Percentiles rank a stretch among this genome's conserved stretches.
phyloP scores from a whole-genome alignment of 1,284 basidiomycete genomes.

The Meira nashicola region DNA sequence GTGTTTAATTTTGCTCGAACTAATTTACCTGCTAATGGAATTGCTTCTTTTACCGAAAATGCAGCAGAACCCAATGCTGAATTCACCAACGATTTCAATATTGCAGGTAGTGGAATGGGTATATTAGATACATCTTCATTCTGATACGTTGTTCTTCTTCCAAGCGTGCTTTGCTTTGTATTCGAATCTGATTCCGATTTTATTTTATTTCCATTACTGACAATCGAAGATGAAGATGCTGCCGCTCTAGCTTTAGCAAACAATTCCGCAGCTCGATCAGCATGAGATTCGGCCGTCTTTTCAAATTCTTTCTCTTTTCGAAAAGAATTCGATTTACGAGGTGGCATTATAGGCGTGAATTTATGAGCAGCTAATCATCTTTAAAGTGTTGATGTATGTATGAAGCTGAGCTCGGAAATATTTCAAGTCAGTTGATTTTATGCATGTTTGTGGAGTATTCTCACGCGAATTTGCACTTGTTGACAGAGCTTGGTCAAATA shows the following conservation, averaged over 20 bases:
- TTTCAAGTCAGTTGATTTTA: too few relatives aligned
- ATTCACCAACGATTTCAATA: slow-evolving; percentile 12
- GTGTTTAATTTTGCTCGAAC: slow-evolving; percentile 34
- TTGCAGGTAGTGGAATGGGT: slow-evolving; percentile 5
- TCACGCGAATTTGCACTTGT: too few relatives aligned
- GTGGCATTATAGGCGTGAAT: too few relatives aligned
- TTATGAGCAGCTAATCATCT: too few relatives aligned
- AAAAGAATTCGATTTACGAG: too few relatives aligned
- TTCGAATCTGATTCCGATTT: not conserved
- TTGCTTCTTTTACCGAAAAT: slow-evolving; percentile 32
- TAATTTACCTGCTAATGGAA: slow-evolving; percentile 37
- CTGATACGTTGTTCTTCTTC: too few relatives aligned
- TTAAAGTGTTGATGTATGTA: too few relatives aligned
- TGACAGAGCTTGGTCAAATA: too few relatives aligned
- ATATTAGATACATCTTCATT: too few relatives aligned
- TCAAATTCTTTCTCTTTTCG: not conserved
- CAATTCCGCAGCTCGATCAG: slow-evolving; percentile 9
- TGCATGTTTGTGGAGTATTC: too few relatives aligned
- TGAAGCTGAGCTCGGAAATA: too few relatives aligned
- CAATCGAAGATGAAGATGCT: not conserved
- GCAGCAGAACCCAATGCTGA: slow-evolving; percentile 1
- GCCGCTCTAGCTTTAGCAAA: slow-evolving; percentile 13
- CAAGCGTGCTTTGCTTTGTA: too few relatives aligned
- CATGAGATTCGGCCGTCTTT: not conserved
- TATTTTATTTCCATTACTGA: not conserved